A percentile compares a stretch with the other conserved stretches of the same genome.
Conservation (phyloP, 2,329 filamentous ascomycete genomes). For the Nakataea oryzae region DNA sequence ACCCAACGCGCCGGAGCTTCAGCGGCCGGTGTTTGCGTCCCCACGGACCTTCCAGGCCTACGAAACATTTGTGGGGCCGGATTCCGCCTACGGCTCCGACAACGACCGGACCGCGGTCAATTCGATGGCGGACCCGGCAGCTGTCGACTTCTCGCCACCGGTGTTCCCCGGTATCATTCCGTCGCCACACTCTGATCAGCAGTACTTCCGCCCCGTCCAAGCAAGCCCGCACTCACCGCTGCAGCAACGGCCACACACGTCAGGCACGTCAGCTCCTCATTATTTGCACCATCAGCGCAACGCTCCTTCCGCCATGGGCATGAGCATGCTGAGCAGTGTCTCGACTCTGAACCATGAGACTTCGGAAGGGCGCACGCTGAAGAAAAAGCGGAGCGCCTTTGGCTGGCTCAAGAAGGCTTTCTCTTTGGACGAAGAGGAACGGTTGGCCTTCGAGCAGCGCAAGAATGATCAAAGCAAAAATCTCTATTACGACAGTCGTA, state of each 20-base stretch:
- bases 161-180: conserved; percentile 27
- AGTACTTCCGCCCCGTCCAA: conserved; percentile 51
- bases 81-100: conserved; percentile 39
- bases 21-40: conserved; percentile 18
- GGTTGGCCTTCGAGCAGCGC: conserved; percentile 45
- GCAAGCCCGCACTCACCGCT: conserved; percentile 54
- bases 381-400: conserved; percentile 59
- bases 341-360: conserved; percentile 34
- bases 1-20: conserved; percentile 21
- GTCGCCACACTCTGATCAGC: conserved; percentile 41
- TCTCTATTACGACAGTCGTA: conserved; percentile 38
- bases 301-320: conserved; percentile 42
- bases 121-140: conserved; percentile 21
- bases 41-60: conserved; percentile 19
- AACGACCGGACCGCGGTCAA: conserved; percentile 27
- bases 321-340: conserved; percentile 47
- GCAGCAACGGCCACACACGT: conserved; percentile 47
- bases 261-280: conserved; percentile 25
- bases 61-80: conserved; percentile 19
- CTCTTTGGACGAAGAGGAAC: conserved; percentile 53
- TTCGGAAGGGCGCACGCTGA: conserved; percentile 28
- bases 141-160: conserved; percentile 24
- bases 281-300: conserved; percentile 32
- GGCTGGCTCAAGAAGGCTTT: conserved; percentile 62
- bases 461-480: conserved; percentile 32